phyloP scores from a whole-genome alignment of 495 filamentous ascomycete genomes.

The Aspergillus homomorphus region DNA sequence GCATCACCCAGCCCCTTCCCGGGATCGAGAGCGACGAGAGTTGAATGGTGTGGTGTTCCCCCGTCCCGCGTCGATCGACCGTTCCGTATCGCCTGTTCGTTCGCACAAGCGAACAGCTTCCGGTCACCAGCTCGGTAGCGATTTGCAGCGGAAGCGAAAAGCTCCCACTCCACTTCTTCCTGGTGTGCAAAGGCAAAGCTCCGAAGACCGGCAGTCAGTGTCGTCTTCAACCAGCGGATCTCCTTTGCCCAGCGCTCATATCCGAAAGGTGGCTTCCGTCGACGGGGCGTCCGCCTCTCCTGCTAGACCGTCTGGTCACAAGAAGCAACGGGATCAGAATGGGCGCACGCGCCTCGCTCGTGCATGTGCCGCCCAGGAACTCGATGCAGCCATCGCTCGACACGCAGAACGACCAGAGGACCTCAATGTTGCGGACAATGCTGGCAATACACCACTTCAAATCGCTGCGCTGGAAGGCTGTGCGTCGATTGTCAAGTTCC shows the following conservation, averaged over 20 bases:
- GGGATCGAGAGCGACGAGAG: constrained; percentile 28
- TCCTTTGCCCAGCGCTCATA: constrained; percentile 63
- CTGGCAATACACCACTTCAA: constrained; percentile 89
- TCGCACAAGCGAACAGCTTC: constrained; percentile 62
- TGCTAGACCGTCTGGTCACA: constrained; percentile 63
- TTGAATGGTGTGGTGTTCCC: constrained; percentile 26
- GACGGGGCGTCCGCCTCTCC: constrained; percentile 58
- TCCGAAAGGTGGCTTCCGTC: constrained; percentile 62
- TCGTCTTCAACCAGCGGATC: constrained; percentile 72
- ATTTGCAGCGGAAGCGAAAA: constrained; percentile 38
- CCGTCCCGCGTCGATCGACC: constrained; percentile 42
- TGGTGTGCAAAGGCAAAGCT: constrained; percentile 42
- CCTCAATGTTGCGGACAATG: constrained; percentile 85
- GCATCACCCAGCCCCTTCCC: constrained; percentile 17
- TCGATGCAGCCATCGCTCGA: constrained; percentile 64
- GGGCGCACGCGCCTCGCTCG: constrained; percentile 82
- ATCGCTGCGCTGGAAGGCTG: constrained; percentile 83
- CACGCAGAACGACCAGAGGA: constrained; percentile 77
- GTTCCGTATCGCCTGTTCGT: constrained; percentile 62
- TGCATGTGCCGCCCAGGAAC: constrained; percentile 74
- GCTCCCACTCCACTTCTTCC: constrained; percentile 51
- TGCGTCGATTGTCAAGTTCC: constrained; percentile 65
- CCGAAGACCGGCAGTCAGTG: constrained; percentile 67
- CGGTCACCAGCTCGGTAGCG: constrained; percentile 48
- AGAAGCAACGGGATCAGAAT: constrained; percentile 80